These are phyloP conservation scores for Russula abietina DNA, from an alignment of 768 basidiomycete species.

Conservation along the genomic window DNA sequence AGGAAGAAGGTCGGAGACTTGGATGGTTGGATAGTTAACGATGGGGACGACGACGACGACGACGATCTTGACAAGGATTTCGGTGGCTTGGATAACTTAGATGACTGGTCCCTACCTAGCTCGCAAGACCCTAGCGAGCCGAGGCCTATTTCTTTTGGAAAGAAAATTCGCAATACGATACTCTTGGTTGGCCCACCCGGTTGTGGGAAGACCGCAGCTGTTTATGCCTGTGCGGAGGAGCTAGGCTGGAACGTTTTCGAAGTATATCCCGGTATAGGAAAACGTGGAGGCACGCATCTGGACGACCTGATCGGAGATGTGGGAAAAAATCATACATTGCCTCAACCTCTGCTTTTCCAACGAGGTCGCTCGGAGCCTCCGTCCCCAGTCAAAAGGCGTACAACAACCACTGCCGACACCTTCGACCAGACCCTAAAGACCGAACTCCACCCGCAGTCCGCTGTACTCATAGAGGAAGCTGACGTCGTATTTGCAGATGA, in stretches of 20 bases:
- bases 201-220: slow-evolving; percentile 84
- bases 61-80: slow-evolving; percentile 7
- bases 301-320: slow-evolving; percentile 84
- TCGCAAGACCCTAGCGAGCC: slow-evolving; percentile 7
- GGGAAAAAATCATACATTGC: slow-evolving; percentile 76
- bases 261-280: slow-evolving; percentile 93
- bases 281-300: slow-evolving; percentile 71
- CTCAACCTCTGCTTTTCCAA: slow-evolving; percentile 16
- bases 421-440: background rate
- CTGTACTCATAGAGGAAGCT: slow-evolving; percentile 91
- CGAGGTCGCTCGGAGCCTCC: slow-evolving; percentile 23
- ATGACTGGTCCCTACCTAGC: background rate
- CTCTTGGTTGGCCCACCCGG: slow-evolving; percentile 79
- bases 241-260: slow-evolving; percentile 96
- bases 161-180: slow-evolving; percentile 75
- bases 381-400: slow-evolving; percentile 9
- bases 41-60: slow-evolving; percentile 9
- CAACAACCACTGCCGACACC: background rate
- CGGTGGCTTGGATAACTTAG: background rate
- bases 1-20: slow-evolving; percentile 17
- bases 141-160: slow-evolving; percentile 32
- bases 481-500: slow-evolving; percentile 91
- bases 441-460: slow-evolving; percentile 50
- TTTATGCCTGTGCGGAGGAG: slow-evolving; percentile 92
- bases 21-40: slow-evolving; percentile 22